These are phyloP conservation scores for Cyclocybe aegerita DNA, from an alignment of 768 basidiomycete species.

Conservation along the genomic window DNA sequence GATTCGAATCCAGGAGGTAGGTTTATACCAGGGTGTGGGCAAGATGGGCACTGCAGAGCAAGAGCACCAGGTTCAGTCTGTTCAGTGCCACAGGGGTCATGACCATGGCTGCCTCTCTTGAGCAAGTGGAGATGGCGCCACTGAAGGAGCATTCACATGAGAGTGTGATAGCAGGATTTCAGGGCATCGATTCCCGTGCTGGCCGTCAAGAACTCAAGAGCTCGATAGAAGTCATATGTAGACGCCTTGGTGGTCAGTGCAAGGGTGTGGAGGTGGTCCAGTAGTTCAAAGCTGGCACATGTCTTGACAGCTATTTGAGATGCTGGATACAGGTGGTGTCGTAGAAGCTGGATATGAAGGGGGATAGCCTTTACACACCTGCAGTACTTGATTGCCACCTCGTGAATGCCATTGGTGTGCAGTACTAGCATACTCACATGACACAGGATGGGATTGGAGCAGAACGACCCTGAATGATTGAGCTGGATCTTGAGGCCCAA, in stretches of 20 bases:
- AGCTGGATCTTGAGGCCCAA: slow-evolving; percentile 1
- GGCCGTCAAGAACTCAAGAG: neutral
- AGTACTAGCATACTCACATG: slow-evolving; percentile 1
- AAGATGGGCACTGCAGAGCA: slow-evolving; percentile 3
- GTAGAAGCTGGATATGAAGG: slow-evolving; percentile 3
- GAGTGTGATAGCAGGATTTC: slow-evolving; percentile 1
- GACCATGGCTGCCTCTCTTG: slow-evolving; percentile 1
- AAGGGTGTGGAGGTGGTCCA: neutral
- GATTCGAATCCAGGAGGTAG: neutral
- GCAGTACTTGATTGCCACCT: slow-evolving; percentile 1
- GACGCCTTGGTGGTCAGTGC: slow-evolving; percentile 6
- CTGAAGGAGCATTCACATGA: slow-evolving; percentile 1
- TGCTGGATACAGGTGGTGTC: slow-evolving; percentile 3
- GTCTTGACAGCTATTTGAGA: neutral
- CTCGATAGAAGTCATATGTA: slow-evolving; percentile 3
- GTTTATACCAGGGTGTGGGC: slow-evolving; percentile 6
- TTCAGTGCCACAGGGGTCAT: neutral
- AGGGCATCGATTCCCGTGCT: neutral
- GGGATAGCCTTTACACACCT: neutral
- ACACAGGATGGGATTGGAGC: neutral
- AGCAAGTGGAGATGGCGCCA: slow-evolving; percentile 4
- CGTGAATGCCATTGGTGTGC: slow-evolving; percentile 6
- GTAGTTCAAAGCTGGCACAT: slow-evolving; percentile 1
- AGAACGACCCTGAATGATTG: neutral
- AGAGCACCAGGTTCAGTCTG: neutral